phyloP scores from a whole-genome alignment of 148 eudicot genomes.

The Vaccinium myrtillus region DNA sequence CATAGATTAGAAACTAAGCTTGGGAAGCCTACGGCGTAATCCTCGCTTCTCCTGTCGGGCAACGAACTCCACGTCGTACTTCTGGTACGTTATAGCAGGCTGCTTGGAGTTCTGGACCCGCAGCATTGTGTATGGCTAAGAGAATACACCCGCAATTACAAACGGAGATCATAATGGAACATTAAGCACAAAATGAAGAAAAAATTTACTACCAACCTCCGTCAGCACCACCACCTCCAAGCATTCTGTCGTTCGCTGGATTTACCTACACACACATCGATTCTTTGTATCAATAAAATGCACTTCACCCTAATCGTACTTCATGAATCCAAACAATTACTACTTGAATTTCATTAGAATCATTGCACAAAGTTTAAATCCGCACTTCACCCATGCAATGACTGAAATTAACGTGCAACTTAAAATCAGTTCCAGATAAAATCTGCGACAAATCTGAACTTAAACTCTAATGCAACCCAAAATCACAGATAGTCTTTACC shows the following conservation, averaged over 20 bases:
- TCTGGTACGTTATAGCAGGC: constrained; percentile 85
- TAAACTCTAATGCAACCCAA: no score
- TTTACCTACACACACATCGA: constrained; percentile 48
- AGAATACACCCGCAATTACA: background rate
- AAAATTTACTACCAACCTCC: constrained; percentile 66
- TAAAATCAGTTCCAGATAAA: no score
- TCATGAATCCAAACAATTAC: background rate
- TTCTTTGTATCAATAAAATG: background rate
- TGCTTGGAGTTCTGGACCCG: constrained; percentile 73
- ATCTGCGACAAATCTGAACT: no score
- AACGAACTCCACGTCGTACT: constrained; percentile 77
- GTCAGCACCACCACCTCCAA: constrained; percentile 96
- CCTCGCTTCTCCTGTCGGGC: constrained; percentile 97
- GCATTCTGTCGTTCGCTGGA: constrained; percentile 89
- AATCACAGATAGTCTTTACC: no score
- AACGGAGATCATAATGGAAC: background rate
- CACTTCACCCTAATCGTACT: no score
- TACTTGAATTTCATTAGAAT: background rate
- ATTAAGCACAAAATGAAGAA: background rate
- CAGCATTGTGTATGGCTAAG: constrained; percentile 83
- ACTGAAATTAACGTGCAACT: no score
- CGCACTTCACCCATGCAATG: background rate
- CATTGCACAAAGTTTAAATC: no score
- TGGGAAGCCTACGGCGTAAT: constrained; percentile 65
- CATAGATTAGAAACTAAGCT: background rate